A percentile compares a stretch with the other conserved stretches of the same genome.
Evolutionary conservation across 2,329 filamentous ascomycete genomes (phyloP).

Genomic region (Penicillium psychrosexuale): DNA sequence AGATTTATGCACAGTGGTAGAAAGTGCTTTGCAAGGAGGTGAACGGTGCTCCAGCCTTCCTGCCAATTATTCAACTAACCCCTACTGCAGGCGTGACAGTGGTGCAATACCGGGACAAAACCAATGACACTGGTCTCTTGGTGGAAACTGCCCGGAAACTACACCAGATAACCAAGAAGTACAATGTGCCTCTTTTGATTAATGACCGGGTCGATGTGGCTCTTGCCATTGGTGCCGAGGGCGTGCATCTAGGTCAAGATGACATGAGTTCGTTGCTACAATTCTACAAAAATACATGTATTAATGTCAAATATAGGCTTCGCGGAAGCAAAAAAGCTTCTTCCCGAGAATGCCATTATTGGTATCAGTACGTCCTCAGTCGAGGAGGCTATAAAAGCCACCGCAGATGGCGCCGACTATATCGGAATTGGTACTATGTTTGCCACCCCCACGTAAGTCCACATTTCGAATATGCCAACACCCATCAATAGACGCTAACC

Average conservation of each 20-base stretch:
- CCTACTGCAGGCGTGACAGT: slow-evolving; percentile 61
- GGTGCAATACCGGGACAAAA: slow-evolving; percentile 90
- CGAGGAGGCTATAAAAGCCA: slow-evolving; percentile 70
- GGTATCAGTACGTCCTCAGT: slow-evolving; percentile 78
- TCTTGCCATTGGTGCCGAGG: slow-evolving; percentile 79
- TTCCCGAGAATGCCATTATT: slow-evolving; percentile 77
- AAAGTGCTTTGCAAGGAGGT: slow-evolving; percentile 71
- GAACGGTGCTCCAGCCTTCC: slow-evolving; percentile 17
- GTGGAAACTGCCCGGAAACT: slow-evolving; percentile 68
- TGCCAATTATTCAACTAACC: slow-evolving; percentile 21
- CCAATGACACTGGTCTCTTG: slow-evolving; percentile 67
- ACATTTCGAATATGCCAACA: not conserved
- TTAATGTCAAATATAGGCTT: slow-evolving; percentile 30
- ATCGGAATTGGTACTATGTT: slow-evolving; percentile 88
- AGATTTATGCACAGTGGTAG: slow-evolving; percentile 70
- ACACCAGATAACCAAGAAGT: slow-evolving; percentile 65
- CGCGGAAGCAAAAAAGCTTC: slow-evolving; percentile 63
- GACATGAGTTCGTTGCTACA: slow-evolving; percentile 64
- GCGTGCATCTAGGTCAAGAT: slow-evolving; percentile 92
- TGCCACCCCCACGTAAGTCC: slow-evolving; percentile 71
- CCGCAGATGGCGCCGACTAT: slow-evolving; percentile 78
- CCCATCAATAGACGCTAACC: slow-evolving; percentile 3
- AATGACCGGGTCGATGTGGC: slow-evolving; percentile 93
- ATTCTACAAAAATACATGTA: not conserved
- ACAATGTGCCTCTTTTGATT: slow-evolving; percentile 77